Evolutionary conservation across 2,329 filamentous ascomycete species (phyloP), one percentile per base, ranked within the genome.

Genomic region (Aspergillus sp.): DNA sequence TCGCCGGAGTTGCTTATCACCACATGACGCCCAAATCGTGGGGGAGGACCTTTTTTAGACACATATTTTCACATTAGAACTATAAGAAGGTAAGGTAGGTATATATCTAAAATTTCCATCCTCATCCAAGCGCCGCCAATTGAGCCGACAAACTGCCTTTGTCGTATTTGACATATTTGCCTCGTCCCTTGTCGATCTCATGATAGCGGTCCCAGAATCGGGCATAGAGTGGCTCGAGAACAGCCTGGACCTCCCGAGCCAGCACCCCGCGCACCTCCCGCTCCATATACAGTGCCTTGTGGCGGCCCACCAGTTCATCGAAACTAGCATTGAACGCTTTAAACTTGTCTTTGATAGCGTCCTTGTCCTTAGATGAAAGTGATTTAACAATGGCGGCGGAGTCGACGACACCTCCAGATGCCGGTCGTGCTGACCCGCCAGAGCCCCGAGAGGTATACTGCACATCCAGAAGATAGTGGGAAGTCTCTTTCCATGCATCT

Each of bases 151-250:
- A 89, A 51, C 87, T 86, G 43, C 83, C 83, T 81, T 97, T 97
- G 80, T 97, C 93, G 75, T 97, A 98, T 80, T 96, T 97, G 75
- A 96, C 92, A 77, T 98, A 96, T 78, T 99, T 99, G 68, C 94
- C 94, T 79, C 93, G 96, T 61, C 95, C 95, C 81, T 97, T 97
- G 79, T 98, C 94, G 65, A 98, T 88, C 78, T 98, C 95, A 74
- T 97, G 93, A 74, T 99, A 99, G 28, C 94, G 86, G 78, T 98
- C 95, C 88, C 92, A 98, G 79, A 99, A 99, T 49, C 95, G 86
- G 63, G 90, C 90, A 79, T 99, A 99, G 13, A 99, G 83, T 57
- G 94, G 93, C 79, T 98, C 94, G 58, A 99, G 89, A 79, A 97
- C 91, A 69, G 89, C 89, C 75, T 95, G 91, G 65, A 98, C 89